phyloP scores from a whole-genome alignment of 2,329 filamentous ascomycete genomes.

The Acephala macrosclerotiorum region DNA sequence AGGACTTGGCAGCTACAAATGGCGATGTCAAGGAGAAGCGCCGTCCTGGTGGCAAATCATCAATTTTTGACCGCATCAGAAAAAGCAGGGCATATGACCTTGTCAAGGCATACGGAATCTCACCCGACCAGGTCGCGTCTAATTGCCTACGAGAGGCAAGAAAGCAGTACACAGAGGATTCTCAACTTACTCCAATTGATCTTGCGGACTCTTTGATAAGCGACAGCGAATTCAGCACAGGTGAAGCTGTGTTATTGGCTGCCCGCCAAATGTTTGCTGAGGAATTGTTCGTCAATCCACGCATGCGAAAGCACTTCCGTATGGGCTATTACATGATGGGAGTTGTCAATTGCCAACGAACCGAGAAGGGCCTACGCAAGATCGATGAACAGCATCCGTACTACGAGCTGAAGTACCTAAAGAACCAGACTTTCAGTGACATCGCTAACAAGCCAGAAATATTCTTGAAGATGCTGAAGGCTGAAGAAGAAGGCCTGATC shows the following conservation, averaged over 20 bases:
- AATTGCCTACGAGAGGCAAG: constrained; percentile 83
- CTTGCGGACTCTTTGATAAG: constrained; percentile 81
- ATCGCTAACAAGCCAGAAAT: constrained; percentile 85
- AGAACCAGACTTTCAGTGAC: constrained; percentile 84
- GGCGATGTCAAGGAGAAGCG: constrained; percentile 70
- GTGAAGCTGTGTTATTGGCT: constrained; percentile 76
- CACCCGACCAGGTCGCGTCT: constrained; percentile 85
- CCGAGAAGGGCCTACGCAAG: constrained; percentile 90
- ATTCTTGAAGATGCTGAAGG: constrained; percentile 96
- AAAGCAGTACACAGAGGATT: constrained; percentile 86
- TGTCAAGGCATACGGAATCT: constrained; percentile 89
- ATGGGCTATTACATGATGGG: constrained; percentile 84
- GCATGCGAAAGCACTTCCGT: constrained; percentile 87
- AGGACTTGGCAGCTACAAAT: constrained; percentile 74
- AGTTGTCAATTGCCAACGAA: constrained; percentile 85
- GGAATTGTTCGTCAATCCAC: constrained; percentile 86
- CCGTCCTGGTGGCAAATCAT: constrained; percentile 82
- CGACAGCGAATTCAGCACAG: constrained; percentile 76
- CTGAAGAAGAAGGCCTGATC: constrained; percentile 91
- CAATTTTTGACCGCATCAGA: constrained; percentile 84
- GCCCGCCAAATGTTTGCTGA: constrained; percentile 91
- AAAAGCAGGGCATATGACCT: constrained; percentile 81
- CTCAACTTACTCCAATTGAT: constrained; percentile 79
- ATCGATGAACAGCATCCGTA: constrained; percentile 96
- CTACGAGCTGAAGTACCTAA: constrained; percentile 97